phyloP scores from a whole-genome alignment of 768 basidiomycete species.

The Hortiboletus campestris region DNA sequence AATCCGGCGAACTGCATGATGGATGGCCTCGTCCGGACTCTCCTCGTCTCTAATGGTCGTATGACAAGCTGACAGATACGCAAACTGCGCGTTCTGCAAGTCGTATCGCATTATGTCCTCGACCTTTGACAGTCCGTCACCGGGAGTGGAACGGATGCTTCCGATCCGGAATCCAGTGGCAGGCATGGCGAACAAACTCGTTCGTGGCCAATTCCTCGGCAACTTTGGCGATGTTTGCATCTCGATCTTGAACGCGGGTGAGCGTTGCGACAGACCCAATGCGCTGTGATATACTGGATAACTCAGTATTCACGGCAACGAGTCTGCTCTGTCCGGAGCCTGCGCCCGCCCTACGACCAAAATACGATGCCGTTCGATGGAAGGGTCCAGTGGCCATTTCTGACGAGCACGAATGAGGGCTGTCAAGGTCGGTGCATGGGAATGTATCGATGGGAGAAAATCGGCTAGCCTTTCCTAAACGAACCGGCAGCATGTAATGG shows the following conservation, averaged over 20 bases:
- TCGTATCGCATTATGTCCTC: background rate
- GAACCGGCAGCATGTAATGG: background rate
- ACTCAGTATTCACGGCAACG: background rate
- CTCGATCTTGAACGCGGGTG: background rate
- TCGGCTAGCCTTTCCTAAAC: background rate
- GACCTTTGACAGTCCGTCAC: background rate
- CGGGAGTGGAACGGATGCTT: background rate
- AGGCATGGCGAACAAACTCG: constrained; percentile 14
- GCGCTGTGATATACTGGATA: background rate
- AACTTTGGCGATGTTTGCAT: background rate
- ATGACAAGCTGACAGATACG: constrained; percentile 1
- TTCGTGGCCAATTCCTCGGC: background rate
- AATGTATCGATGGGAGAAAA: background rate
- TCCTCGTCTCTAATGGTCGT: background rate
- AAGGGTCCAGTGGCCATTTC: background rate
- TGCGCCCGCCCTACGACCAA: constrained; percentile 1
- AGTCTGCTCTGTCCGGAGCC: constrained; percentile 3
- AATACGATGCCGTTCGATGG: background rate
- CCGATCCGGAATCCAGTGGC: constrained; percentile 16
- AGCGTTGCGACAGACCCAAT: background rate
- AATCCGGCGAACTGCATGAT: constrained; percentile 6
- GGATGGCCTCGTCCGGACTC: background rate
- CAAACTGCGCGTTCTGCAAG: background rate
- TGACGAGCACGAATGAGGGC: background rate
- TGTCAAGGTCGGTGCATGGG: background rate